Evolutionary conservation across 2,329 filamentous ascomycete genomes (phyloP), one percentile per base, ranked within the genome.

Genomic region (Xylariales sp.): DNA sequence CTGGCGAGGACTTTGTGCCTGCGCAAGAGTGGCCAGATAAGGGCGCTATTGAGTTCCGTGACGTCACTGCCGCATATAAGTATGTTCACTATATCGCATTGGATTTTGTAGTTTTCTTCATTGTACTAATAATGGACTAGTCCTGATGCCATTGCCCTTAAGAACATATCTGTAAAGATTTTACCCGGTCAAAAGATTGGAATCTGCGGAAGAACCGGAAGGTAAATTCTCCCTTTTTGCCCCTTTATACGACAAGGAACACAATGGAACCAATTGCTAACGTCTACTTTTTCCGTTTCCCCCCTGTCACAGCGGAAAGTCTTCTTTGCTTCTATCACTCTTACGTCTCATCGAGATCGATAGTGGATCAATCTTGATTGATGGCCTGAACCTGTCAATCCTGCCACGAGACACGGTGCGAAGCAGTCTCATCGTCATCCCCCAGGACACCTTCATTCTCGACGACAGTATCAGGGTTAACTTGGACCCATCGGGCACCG

Each of bases 1-100:
- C 34, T 12, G 23, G 27, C n/a, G 24, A 30, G 18, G 15, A 38
- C 2, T 16, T 23, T 5, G 24, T 28, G 15, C 31, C 50, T 16
- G 43, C 50, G 3, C 21, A 37, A 2, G 41, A 38, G 13, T 56
- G 53, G 53, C 50, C 51, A 2, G 16, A 19, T 11, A 29, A 36
- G 7, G 51, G 51, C 7, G 38, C 31, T 8, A 36, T 52, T 5
- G 39, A 51, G 30, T 46, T 51, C 18, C 12, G 33, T 14, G 37
- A 44, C n/a, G 27, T 52, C 16, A 41, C 40, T 7, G 47, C 48
- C 8, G 31, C 40, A 1, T 51, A 51, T 29, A 37, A 45, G 36
- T 38, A 18, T 13, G 36, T 5, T 23, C n/a, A 11, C 31, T 24
- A 18, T 13, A n/a, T n/a, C n/a, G n/a, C n/a, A n/a, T n/a, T n/a